phyloP scores from a whole-genome alignment of 495 filamentous ascomycete genomes.

The Talaromyces proteolyticus region DNA sequence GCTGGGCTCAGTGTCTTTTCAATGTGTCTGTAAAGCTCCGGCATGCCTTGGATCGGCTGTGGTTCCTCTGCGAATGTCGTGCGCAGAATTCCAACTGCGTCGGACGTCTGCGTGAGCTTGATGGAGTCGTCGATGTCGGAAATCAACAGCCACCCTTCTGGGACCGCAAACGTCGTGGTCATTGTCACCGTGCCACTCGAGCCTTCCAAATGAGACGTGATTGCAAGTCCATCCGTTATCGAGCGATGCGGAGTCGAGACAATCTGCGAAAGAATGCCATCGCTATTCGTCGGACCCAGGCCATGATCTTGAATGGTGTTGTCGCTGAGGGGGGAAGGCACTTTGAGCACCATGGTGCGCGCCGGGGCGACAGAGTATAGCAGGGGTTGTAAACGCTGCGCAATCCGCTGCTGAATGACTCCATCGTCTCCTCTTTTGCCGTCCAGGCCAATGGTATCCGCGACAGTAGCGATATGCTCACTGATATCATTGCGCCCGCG shows the following conservation, averaged over 20 bases:
- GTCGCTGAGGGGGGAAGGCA: conserved; percentile 31
- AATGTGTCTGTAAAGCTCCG: conserved; percentile 68
- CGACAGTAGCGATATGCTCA: conserved; percentile 62
- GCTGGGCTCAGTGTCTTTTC: conserved; percentile 54
- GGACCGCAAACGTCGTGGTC: conserved; percentile 66
- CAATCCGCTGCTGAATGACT: conserved; percentile 58
- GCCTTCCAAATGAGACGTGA: conserved; percentile 27
- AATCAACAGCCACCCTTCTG: conserved; percentile 81
- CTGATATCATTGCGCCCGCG: conserved; percentile 59
- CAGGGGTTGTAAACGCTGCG: conserved; percentile 67
- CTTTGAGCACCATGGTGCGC: conserved; percentile 53
- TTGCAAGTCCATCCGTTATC: conserved; percentile 20
- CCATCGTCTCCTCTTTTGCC: conserved; percentile 49
- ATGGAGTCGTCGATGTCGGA: conserved; percentile 96
- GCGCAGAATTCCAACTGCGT: conserved; percentile 69
- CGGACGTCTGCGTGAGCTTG: conserved; percentile 79
- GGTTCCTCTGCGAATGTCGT: conserved; percentile 78
- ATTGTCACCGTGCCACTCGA: conserved; percentile 43
- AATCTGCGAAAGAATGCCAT: conserved; percentile 63
- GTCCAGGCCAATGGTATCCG: conserved; percentile 63
- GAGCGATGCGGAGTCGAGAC: conserved; percentile 28
- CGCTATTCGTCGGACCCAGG: conserved; percentile 62
- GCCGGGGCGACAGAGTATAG: conserved; percentile 68
- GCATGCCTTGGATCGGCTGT: conserved; percentile 70
- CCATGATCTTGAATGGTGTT: conserved; percentile 35